Conservation (phyloP, 129 eudicot genomes). For the Flaveria ramosissima region DNA sequence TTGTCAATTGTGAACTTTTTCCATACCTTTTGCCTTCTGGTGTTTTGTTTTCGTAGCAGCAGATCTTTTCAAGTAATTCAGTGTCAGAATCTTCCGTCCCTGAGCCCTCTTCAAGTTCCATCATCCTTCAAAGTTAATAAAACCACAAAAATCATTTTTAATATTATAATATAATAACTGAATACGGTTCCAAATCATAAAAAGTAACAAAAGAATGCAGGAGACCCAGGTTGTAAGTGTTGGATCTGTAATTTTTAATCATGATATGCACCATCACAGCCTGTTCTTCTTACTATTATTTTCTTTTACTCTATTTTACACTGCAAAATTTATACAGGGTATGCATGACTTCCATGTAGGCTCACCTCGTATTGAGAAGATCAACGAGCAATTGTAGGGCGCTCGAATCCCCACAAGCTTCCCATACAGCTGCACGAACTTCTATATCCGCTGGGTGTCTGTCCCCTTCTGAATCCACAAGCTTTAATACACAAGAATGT, state of each 20-base stretch:
- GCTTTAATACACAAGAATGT: conserved; percentile 44
- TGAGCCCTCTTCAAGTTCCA: conserved; percentile 92
- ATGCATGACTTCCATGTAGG: neutral
- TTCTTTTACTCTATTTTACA: neutral
- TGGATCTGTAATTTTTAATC: neutral
- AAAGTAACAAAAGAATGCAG: neutral
- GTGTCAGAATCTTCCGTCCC: conserved; percentile 75
- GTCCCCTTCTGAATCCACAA: conserved; percentile 63
- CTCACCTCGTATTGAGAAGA: conserved; percentile 77
- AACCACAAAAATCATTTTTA: conserved; percentile 2
- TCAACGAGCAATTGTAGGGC: conserved; percentile 88
- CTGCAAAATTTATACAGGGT: neutral
- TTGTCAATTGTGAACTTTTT: neutral
- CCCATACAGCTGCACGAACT: conserved; percentile 95
- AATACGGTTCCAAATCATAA: neutral
- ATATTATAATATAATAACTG: neutral
- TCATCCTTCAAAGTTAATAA: conserved; percentile 50
- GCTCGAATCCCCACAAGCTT: conserved; percentile 90
- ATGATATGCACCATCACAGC: neutral
- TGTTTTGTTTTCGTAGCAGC: conserved; percentile 30
- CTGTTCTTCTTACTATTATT: neutral
- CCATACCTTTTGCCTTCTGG: conserved; percentile 53
- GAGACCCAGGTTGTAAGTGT: neutral
- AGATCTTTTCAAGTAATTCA: conserved; percentile 52
- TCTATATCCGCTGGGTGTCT: conserved; percentile 84